Conservation (phyloP, 257 asterid genomes). For the Solanum pennellii region DNA sequence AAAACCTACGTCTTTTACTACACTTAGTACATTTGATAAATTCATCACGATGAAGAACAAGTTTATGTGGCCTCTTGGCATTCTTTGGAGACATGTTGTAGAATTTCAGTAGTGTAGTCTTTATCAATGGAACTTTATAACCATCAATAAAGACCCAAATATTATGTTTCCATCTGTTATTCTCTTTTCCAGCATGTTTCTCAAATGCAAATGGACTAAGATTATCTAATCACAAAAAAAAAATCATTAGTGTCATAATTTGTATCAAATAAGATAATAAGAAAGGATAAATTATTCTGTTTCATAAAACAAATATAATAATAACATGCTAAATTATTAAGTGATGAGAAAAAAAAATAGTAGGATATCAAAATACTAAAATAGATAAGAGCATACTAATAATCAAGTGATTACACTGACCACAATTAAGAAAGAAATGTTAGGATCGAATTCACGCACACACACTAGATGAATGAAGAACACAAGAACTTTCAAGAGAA, state of each 20-base stretch:
- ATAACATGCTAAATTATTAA: neutral
- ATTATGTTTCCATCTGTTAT: slow-evolving; percentile 40
- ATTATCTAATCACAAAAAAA: slow-evolving; percentile 13
- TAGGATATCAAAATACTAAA: neutral
- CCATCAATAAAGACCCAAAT: slow-evolving; percentile 37
- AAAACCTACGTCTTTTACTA: slow-evolving; percentile 30
- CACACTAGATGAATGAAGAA: too few relatives aligned
- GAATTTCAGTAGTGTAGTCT: slow-evolving; percentile 34
- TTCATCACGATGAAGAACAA: slow-evolving; percentile 31
- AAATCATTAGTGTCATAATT: neutral
- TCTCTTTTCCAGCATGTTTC: slow-evolving; percentile 49
- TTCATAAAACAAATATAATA: neutral
- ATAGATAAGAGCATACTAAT: neutral
- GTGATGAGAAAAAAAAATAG: neutral
- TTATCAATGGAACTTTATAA: slow-evolving; percentile 36
- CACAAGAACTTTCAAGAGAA: too few relatives aligned
- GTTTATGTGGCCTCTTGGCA: slow-evolving; percentile 19
- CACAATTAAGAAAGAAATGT: neutral
- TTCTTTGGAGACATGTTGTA: slow-evolving; percentile 24
- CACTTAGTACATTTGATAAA: slow-evolving; percentile 29
- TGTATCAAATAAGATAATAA: neutral
- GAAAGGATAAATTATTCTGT: neutral
- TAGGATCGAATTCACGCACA: too few relatives aligned
- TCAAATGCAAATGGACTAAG: slow-evolving; percentile 47
- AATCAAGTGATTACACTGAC: neutral